Evolutionary conservation across 306 rosid species (phyloP).

Genomic region (Lagenaria siceraria): DNA sequence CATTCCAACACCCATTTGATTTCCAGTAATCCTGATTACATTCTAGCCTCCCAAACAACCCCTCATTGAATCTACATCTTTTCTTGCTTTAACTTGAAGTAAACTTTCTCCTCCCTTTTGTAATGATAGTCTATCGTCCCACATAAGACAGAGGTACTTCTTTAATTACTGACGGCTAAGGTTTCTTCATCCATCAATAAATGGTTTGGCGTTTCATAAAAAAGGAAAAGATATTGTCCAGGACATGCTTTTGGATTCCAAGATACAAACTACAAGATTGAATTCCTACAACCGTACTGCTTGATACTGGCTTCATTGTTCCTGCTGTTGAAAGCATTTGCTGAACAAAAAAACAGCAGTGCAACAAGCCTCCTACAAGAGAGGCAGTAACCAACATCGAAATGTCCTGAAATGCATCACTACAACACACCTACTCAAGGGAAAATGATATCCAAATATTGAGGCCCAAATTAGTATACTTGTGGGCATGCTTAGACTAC

Average conservation of each 20-base stretch:
- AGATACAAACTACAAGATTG: not conserved
- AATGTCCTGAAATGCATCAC: not conserved
- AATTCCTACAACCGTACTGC: not conserved
- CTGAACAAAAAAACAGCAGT: not conserved
- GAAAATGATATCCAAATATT: not conserved
- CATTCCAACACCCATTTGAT: too few species aligned
- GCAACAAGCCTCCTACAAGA: not conserved
- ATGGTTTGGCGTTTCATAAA: not conserved
- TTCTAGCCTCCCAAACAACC: too few species aligned
- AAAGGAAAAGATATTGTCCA: not conserved
- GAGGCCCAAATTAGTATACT: not conserved
- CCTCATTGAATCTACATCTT: not conserved
- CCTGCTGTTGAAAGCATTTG: not conserved
- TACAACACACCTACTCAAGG: not conserved
- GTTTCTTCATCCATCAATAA: too few species aligned
- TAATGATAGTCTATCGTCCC: too few species aligned
- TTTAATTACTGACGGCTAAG: too few species aligned
- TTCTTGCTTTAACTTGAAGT: not conserved
- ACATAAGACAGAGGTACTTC: not conserved
- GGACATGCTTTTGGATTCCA: not conserved
- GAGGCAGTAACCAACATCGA: not conserved
- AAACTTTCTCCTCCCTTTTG: not conserved
- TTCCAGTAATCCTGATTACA: too few species aligned
- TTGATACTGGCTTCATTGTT: not conserved
- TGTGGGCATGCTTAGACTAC: not conserved